These are phyloP conservation scores for Calonectria ilicicola DNA, from an alignment of 2,329 filamentous ascomycete genomes.

Conservation along the genomic window DNA sequence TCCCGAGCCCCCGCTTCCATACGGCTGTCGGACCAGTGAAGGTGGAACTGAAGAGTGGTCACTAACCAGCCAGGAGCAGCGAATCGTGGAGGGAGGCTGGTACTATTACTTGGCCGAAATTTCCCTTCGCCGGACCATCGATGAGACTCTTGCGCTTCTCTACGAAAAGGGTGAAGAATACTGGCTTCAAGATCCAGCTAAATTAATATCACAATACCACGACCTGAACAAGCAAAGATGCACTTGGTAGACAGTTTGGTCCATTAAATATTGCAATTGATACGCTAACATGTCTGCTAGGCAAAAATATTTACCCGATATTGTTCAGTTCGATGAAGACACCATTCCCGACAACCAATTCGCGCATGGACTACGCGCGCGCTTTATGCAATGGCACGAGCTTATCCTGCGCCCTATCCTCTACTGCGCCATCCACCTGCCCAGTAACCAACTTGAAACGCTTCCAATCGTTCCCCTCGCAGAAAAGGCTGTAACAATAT, in stretches of 20 bases:
- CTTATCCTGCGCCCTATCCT: constrained; percentile 24
- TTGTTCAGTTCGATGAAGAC: constrained; percentile 23
- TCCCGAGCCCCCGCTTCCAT: neutral
- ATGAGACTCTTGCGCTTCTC: constrained; percentile 22
- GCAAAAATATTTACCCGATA: constrained; percentile 19
- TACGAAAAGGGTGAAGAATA: constrained; percentile 19
- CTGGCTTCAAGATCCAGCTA: constrained; percentile 20
- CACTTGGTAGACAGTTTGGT: constrained; percentile 7
- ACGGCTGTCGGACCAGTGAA: neutral
- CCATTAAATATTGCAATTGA: too few relatives aligned
- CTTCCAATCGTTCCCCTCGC: neutral
- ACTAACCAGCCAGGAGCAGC: neutral
- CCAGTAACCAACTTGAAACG: neutral
- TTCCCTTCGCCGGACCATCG: constrained; percentile 34
- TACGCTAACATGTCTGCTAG: neutral
- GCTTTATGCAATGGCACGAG: constrained; percentile 24
- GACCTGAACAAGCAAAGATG: constrained; percentile 26
- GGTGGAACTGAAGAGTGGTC: neutral
- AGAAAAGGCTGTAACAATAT: neutral
- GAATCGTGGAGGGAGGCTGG: constrained; percentile 30
- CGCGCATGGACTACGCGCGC: constrained; percentile 15
- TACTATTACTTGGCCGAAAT: constrained; percentile 38
- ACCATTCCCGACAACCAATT: constrained; percentile 18
- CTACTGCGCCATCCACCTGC: constrained; percentile 21
- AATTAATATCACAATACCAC: constrained; percentile 16